These are phyloP conservation scores for Russula ochroleuca DNA, from an alignment of 768 basidiomycete genomes.

Conservation along the genomic window DNA sequence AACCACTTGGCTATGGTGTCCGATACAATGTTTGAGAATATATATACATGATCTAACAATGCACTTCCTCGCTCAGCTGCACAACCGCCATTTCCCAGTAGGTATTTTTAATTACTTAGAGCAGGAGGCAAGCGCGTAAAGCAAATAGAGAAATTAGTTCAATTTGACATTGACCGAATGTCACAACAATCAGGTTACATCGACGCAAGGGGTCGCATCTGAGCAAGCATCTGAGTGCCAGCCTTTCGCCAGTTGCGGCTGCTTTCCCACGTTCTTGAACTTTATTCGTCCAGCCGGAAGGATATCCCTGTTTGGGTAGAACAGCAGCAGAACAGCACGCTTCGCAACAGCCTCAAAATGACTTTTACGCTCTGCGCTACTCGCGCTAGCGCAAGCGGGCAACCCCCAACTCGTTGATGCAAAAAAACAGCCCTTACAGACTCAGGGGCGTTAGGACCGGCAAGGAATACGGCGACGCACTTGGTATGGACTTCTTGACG, in stretches of 20 bases:
- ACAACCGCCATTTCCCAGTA: no score
- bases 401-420: no score
- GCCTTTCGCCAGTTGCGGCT: constrained; percentile 41
- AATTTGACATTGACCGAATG: neutral
- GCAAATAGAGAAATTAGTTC: neutral
- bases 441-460: no score
- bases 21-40: neutral
- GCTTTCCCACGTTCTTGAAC: constrained; percentile 43
- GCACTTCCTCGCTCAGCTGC: no score
- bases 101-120: no score
- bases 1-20: constrained; percentile 75
- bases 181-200: neutral
- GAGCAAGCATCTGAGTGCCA: constrained; percentile 54
- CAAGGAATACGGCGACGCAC: no score
- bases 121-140: neutral
- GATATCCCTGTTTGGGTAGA: constrained; percentile 57
- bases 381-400: constrained; percentile 37
- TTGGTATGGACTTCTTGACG: no score
- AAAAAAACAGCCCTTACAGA: no score
- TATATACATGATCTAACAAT: neutral
- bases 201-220: neutral
- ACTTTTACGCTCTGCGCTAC: constrained; percentile 42
- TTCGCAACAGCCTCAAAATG: constrained; percentile 83
- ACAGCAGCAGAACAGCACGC: constrained; percentile 56
- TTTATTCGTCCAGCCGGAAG: constrained; percentile 69